Percentiles rank a stretch among this genome's conserved stretches.
Evolutionary conservation across 225 moss, liverwort and hornwort species (phyloP).

Genomic region (Pleurozium schreberi): DNA sequence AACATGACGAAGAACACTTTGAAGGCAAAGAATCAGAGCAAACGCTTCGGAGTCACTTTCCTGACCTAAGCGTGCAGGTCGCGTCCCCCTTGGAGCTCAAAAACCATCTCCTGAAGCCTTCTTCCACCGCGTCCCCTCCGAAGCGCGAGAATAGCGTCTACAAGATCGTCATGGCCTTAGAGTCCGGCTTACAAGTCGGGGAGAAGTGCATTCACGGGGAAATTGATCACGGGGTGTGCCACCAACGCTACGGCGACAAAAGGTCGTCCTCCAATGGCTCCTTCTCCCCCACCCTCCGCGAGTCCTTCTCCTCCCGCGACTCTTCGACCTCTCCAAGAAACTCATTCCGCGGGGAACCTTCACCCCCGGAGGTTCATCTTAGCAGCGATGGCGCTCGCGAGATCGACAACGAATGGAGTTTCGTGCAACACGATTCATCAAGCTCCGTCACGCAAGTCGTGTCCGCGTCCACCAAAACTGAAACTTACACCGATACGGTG

Average conservation of each 20-base stretch:
- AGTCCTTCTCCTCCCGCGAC: neutral
- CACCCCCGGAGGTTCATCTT: neutral
- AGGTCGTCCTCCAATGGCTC: constrained; percentile 5
- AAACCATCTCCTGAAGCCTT: neutral
- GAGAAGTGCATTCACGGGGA: constrained; percentile 48
- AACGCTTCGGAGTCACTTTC: neutral
- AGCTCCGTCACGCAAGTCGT: neutral
- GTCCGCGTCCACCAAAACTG: constrained; percentile 9
- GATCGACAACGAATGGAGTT: constrained; percentile 15
- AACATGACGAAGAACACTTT: neutral
- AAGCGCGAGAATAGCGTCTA: constrained; percentile 18
- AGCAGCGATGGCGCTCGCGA: constrained; percentile 6
- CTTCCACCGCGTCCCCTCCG: constrained; percentile 9
- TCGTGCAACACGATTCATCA: constrained; percentile 9
- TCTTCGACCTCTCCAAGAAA: neutral
- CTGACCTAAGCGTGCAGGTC: constrained; percentile 2
- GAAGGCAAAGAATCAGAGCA: neutral
- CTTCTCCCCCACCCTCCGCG: neutral
- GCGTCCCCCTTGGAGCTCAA: constrained; percentile 1
- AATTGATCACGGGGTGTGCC: constrained; percentile 35
- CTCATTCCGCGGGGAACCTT: neutral
- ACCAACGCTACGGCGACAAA: constrained; percentile 17
- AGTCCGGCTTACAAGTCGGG: constrained; percentile 26
- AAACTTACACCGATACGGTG: constrained; percentile 37
- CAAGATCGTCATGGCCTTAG: constrained; percentile 34